Conservation (phyloP, 352 stramenopile genomes). For the Phytopythium kandeliae region DNA sequence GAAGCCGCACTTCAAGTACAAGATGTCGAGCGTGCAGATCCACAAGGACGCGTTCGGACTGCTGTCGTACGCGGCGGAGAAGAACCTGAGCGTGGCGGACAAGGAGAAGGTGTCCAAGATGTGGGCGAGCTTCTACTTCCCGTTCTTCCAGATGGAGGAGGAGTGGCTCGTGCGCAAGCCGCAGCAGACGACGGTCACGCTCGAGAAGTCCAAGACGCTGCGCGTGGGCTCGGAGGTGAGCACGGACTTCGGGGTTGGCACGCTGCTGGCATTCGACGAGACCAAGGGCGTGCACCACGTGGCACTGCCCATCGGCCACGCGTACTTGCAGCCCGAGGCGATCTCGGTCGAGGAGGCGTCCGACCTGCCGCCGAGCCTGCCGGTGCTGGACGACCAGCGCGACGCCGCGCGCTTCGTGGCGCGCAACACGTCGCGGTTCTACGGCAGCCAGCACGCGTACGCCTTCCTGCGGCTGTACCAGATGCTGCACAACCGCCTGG, state of each 20-base stretch:
- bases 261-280: conserved; percentile 66
- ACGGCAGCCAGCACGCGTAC: conserved; percentile 83
- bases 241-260: conserved; percentile 81
- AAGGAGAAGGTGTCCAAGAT: conserved; percentile 85
- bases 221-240: conserved; percentile 65
- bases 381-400: conserved; percentile 51
- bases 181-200: conserved; percentile 53
- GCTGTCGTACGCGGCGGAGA: conserved; percentile 76
- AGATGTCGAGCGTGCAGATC: conserved; percentile 69
- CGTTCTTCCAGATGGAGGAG: conserved; percentile 80
- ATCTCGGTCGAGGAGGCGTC: conserved; percentile 73
- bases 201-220: conserved; percentile 62
- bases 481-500: conserved; percentile 80
- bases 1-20: conserved; percentile 75
- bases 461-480: conserved; percentile 88
- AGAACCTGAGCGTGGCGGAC: conserved; percentile 71
- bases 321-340: conserved; percentile 68
- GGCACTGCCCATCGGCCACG: conserved; percentile 55
- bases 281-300: conserved; percentile 60
- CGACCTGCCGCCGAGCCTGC: conserved; percentile 68
- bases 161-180: conserved; percentile 79
- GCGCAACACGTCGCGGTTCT: conserved; percentile 53
- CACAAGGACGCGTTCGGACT: conserved; percentile 82
- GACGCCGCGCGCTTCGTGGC: conserved; percentile 35
- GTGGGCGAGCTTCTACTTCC: conserved; percentile 81